Conservation (phyloP, 306 rosid species). For the Geum urbanum region DNA sequence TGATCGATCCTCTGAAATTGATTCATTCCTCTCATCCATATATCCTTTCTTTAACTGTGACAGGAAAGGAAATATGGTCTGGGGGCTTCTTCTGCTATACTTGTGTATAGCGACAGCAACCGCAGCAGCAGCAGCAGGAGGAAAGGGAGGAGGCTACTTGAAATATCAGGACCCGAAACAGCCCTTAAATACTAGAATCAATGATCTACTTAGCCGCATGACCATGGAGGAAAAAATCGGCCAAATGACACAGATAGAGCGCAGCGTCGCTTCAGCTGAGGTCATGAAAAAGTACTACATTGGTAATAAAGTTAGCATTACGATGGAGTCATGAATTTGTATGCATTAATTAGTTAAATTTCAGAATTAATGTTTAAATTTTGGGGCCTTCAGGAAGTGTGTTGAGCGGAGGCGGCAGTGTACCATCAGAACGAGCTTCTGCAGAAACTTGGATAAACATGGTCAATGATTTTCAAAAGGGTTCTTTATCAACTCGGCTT, state of each 20-base stretch:
- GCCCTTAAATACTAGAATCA: slow-evolving; percentile 25
- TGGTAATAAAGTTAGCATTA: background rate
- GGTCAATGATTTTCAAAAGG: slow-evolving; percentile 35
- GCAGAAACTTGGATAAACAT: slow-evolving; percentile 32
- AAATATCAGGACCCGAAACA: slow-evolving; percentile 33
- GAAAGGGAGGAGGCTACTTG: slow-evolving; percentile 6
- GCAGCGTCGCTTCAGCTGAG: slow-evolving; percentile 27
- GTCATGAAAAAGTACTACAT: slow-evolving; percentile 32
- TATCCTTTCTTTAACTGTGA: background rate
- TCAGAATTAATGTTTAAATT: too few relatives aligned
- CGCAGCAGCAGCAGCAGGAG: slow-evolving; percentile 5
- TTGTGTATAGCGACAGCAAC: background rate
- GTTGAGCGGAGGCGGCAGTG: slow-evolving; percentile 37
- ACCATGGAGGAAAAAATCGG: slow-evolving; percentile 38
- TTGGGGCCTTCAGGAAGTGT: slow-evolving; percentile 32
- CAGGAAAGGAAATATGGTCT: slow-evolving; percentile 4
- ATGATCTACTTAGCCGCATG: slow-evolving; percentile 29
- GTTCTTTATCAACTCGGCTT: slow-evolving; percentile 33
- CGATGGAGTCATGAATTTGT: too few relatives aligned
- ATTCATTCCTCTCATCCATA: too few relatives aligned
- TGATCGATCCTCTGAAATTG: too few relatives aligned
- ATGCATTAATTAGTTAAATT: too few relatives aligned
- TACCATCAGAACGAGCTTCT: slow-evolving; percentile 27
- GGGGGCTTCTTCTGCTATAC: slow-evolving; percentile 15
- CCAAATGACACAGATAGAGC: slow-evolving; percentile 38